phyloP scores from a whole-genome alignment of 768 basidiomycete species.

The Hortiboletus campestris region DNA sequence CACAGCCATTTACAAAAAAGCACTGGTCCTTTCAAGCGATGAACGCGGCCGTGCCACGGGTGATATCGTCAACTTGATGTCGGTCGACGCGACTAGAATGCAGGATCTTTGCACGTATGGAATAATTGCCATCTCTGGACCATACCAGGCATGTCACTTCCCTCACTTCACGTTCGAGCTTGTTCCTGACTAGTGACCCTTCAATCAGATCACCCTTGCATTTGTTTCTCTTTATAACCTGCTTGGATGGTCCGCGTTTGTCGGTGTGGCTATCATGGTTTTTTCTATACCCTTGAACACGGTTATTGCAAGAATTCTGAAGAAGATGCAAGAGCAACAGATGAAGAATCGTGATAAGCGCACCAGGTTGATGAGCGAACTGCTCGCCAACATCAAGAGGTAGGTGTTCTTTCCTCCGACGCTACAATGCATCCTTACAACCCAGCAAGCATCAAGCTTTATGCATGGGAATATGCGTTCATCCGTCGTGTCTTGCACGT shows the following conservation, averaged over 20 bases:
- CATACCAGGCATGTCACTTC: conserved; percentile 61
- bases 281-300: conserved; percentile 76
- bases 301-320: conserved; percentile 64
- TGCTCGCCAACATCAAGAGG: conserved; percentile 91
- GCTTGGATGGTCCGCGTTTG: conserved; percentile 88
- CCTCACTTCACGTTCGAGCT: not conserved
- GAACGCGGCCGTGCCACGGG: conserved; percentile 80
- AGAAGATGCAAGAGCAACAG: conserved; percentile 78
- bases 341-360: conserved; percentile 92
- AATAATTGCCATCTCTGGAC: conserved; percentile 81
- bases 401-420: conserved; percentile 14
- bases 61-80: conserved; percentile 94
- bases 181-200: not conserved
- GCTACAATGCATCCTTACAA: not conserved
- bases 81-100: conserved; percentile 75
- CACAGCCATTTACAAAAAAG: conserved; percentile 81
- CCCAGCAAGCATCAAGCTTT: conserved; percentile 75
- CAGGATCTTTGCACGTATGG: conserved; percentile 84
- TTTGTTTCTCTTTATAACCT: conserved; percentile 89
- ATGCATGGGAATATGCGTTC: conserved; percentile 95
- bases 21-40: conserved; percentile 81
- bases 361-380: conserved; percentile 86
- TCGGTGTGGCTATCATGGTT: conserved; percentile 88
- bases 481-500: conserved; percentile 74
- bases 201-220: conserved; percentile 70